Conservation (phyloP, 108 stramenopile species). For the Cyclotella baltica region DNA sequence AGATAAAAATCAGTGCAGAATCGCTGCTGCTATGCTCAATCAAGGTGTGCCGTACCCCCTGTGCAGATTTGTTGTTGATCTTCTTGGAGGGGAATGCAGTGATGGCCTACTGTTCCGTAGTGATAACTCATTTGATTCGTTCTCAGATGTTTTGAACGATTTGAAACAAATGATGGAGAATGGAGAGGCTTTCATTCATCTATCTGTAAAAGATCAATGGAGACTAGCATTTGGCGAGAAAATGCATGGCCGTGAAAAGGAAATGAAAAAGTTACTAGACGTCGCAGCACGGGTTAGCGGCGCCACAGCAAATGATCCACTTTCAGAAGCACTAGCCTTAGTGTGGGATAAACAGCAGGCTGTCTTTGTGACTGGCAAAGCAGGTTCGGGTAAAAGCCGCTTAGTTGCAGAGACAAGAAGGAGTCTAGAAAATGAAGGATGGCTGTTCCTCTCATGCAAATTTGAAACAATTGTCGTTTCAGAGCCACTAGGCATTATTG, state of each 20-base stretch:
- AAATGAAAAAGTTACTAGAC: background rate
- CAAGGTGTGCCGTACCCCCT: slow-evolving; percentile 21
- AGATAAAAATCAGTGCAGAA: too few relatives aligned
- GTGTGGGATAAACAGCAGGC: background rate
- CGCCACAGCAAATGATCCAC: background rate
- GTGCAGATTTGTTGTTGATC: slow-evolving; percentile 23
- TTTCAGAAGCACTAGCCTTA: background rate
- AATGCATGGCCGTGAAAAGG: too few relatives aligned
- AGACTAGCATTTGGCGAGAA: slow-evolving; percentile 16
- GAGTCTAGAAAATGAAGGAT: slow-evolving; percentile 17
- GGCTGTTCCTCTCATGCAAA: slow-evolving; percentile 27
- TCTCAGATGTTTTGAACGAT: slow-evolving; percentile 22
- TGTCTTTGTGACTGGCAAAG: slow-evolving; percentile 54
- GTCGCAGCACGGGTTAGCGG: slow-evolving; percentile 1
- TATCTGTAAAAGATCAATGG: background rate
- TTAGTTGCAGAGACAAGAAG: slow-evolving; percentile 24
- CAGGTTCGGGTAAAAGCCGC: slow-evolving; percentile 65
- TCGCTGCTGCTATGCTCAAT: slow-evolving; percentile 3
- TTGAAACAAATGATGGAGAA: slow-evolving; percentile 29
- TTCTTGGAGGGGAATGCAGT: background rate
- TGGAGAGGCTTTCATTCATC: slow-evolving; percentile 19
- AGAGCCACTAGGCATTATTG: slow-evolving; percentile 10
- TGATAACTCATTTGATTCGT: slow-evolving; percentile 15
- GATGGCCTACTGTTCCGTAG: slow-evolving; percentile 8
- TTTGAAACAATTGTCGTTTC: slow-evolving; percentile 26